Conservation (phyloP, 805 yeast species). For the Pichia heedii region DNA sequence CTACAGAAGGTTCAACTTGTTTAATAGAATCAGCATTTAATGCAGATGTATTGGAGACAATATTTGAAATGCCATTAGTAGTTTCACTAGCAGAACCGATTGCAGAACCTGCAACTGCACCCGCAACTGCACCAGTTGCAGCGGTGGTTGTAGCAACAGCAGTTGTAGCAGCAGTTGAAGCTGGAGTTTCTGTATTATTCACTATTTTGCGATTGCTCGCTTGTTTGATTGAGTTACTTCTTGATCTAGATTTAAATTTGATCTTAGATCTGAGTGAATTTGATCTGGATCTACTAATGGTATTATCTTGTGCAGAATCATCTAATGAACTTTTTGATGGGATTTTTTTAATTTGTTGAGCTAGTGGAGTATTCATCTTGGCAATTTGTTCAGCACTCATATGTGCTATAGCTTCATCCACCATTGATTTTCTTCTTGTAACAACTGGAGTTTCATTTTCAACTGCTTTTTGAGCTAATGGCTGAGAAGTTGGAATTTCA, state of each 20-base stretch:
- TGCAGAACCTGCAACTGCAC: not conserved
- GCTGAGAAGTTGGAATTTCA: slow-evolving; percentile 1
- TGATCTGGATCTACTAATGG: slow-evolving; percentile 16
- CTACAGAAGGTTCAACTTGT: not conserved
- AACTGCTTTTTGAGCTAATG: not conserved
- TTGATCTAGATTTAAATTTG: slow-evolving; percentile 9
- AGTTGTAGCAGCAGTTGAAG: not conserved
- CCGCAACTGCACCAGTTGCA: slow-evolving; percentile 4
- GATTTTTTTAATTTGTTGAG: slow-evolving; percentile 19
- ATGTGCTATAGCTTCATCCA: slow-evolving; percentile 23
- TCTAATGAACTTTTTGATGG: slow-evolving; percentile 29
- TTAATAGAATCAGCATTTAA: not conserved
- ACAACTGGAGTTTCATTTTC: not conserved
- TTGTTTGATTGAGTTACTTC: slow-evolving; percentile 17
- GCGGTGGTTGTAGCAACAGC: slow-evolving; percentile 8
- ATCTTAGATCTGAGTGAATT: slow-evolving; percentile 11
- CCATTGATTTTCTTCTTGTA: slow-evolving; percentile 24
- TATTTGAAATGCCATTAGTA: not conserved
- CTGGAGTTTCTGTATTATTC: slow-evolving; percentile 13
- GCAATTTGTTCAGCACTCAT: slow-evolving; percentile 21
- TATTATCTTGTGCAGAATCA: slow-evolving; percentile 16
- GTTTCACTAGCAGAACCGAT: not conserved
- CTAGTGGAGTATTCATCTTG: slow-evolving; percentile 24
- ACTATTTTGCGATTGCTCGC: slow-evolving; percentile 5
- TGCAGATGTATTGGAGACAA: not conserved